Conservation (phyloP, 208 protist species). For the Trypanosoma melophagium region DNA sequence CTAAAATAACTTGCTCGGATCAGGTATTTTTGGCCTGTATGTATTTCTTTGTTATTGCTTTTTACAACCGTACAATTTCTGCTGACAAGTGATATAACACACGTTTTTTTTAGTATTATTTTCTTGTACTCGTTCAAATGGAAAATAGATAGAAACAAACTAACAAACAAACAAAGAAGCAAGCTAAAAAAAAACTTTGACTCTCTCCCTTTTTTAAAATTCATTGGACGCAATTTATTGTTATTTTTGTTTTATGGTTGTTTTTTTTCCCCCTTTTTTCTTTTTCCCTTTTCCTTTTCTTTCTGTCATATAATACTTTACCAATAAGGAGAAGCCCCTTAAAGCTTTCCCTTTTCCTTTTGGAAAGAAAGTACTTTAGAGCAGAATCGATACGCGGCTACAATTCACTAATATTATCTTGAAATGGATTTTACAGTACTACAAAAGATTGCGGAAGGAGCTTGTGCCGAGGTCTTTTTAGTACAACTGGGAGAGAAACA, state of each 20-base stretch:
- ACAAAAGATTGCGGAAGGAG: slow-evolving; percentile 5
- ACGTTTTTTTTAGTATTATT: slow-evolving; percentile 19
- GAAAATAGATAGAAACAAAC: not conserved
- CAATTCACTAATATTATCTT: too few species aligned
- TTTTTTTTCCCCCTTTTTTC: slow-evolving; percentile 5
- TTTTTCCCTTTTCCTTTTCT: slow-evolving; percentile 4
- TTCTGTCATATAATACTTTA: not conserved
- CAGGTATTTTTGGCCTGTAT: too few species aligned
- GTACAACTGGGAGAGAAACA: too few species aligned
- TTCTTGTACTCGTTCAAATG: not conserved
- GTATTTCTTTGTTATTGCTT: slow-evolving; percentile 20
- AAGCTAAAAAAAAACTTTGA: too few species aligned
- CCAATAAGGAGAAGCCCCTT: too few species aligned
- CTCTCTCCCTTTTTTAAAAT: not conserved
- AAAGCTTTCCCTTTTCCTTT: too few species aligned
- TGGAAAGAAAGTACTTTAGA: too few species aligned
- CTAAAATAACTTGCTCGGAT: too few species aligned
- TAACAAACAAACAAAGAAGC: not conserved
- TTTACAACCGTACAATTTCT: too few species aligned
- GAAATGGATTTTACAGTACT: slow-evolving; percentile 13
- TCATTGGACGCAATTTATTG: not conserved
- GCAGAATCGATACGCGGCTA: too few species aligned
- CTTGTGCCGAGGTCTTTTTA: slow-evolving; percentile 16
- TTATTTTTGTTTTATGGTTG: slow-evolving; percentile 22
- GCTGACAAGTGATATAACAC: not conserved